A percentile compares a stretch with the other conserved stretches of the same genome.
Conservation (phyloP, 192 early-diverging fungal genomes). For the Coemansia sp. region DNA sequence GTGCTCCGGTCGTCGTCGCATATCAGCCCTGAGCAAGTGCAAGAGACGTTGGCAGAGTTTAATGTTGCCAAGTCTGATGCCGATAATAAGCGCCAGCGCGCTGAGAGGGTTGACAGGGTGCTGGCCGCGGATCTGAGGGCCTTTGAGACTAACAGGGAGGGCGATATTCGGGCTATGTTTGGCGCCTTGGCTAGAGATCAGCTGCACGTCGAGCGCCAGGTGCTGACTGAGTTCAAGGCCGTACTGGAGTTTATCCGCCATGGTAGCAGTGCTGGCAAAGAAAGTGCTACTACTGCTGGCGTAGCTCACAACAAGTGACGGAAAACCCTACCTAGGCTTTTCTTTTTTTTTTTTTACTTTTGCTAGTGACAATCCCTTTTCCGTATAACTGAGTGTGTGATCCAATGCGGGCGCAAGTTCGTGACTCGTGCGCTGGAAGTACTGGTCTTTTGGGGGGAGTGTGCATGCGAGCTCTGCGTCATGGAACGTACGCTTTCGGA, state of each 20-base stretch:
- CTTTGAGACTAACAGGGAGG: slow-evolving; percentile 47
- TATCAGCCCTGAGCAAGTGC: slow-evolving; percentile 47
- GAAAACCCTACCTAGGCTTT: too few species aligned
- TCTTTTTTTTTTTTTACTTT: neutral
- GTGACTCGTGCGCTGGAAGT: neutral
- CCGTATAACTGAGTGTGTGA: neutral
- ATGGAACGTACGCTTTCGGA: neutral
- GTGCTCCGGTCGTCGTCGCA: slow-evolving; percentile 50
- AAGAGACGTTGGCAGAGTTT: slow-evolving; percentile 53
- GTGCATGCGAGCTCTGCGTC: neutral
- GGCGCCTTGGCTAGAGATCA: slow-evolving; percentile 41
- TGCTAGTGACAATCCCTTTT: neutral
- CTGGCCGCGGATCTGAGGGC: slow-evolving; percentile 45
- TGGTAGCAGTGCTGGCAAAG: slow-evolving; percentile 1
- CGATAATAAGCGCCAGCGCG: slow-evolving; percentile 38
- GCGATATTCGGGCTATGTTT: slow-evolving; percentile 48
- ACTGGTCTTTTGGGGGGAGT: neutral
- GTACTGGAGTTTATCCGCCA: slow-evolving; percentile 47
- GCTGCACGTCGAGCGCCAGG: slow-evolving; percentile 48
- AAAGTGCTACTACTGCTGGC: neutral
- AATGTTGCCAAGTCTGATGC: slow-evolving; percentile 50
- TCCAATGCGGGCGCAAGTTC: neutral
- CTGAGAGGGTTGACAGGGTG: slow-evolving; percentile 50
- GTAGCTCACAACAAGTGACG: neutral
- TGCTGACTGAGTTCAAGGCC: slow-evolving; percentile 38